Evolutionary conservation across 164 flowering plant genomes (phyloP).

Genomic region (Sedum album): DNA sequence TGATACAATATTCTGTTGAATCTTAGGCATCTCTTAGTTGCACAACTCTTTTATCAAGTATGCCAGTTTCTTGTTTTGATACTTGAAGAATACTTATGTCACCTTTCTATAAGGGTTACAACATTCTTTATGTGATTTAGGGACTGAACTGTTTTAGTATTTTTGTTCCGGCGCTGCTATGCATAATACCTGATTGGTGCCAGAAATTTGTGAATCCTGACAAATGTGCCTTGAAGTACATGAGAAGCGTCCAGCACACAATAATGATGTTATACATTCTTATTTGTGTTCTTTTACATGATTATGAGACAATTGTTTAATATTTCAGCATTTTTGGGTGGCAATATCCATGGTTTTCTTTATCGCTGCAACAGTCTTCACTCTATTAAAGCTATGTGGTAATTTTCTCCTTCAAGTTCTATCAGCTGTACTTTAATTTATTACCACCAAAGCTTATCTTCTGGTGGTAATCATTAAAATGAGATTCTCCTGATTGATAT

Average conservation of each 20-base stretch:
- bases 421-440: background rate
- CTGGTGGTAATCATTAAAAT: background rate
- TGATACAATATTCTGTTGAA: background rate
- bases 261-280: background rate
- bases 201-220: too few relatives aligned
- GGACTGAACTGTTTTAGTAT: too few relatives aligned
- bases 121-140: too few relatives aligned
- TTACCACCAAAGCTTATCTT: background rate
- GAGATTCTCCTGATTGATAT: background rate
- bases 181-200: too few relatives aligned
- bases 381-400: constrained; percentile 67
- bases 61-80: too few relatives aligned
- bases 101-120: too few relatives aligned
- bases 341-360: too few relatives aligned
- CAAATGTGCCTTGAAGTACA: too few relatives aligned
- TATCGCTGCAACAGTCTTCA: too few relatives aligned
- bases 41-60: background rate
- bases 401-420: constrained; percentile 10
- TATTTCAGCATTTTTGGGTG: constrained; percentile 58
- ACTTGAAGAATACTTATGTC: too few relatives aligned
- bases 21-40: background rate
- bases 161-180: too few relatives aligned
- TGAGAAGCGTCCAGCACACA: too few relatives aligned
- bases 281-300: background rate
- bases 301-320: background rate